Evolutionary conservation across 495 filamentous ascomycete genomes (phyloP), one percentile per base, ranked within the genome.

Genomic region (Aspergillus wentii): DNA sequence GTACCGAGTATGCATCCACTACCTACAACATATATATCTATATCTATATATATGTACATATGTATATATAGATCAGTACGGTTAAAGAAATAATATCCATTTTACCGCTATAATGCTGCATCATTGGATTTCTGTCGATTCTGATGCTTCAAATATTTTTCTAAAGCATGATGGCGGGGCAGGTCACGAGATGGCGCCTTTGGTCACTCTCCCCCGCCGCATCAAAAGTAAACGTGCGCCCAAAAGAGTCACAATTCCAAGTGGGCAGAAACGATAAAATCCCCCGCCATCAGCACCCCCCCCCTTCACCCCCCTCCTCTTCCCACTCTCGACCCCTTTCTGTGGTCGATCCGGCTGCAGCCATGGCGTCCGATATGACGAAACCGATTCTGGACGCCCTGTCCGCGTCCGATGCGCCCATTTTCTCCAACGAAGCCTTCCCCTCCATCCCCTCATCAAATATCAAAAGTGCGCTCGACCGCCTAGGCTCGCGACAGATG

Each of bases 391-490:
- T 94, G 56, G 72, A 79, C 35, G 75, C 78, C 35, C 68, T 94
- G 55, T 75, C 75, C 62, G 65, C 76, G 50, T 62, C 71, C 48
- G 54, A 81, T 34, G 71, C 76, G 33, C 76, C 84, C 19, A 69
- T 95, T 38, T 61, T 82, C 39, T 91, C 88, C 32, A 68, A 62
- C 56, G 78, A 88, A 54, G 79, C 78, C 56, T 94, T 96, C 70
- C 80, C 92, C 42, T 60, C 76, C 45, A 59, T 73, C 48, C 72
- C 83, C 49, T 84, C 86, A 54, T 64, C 69, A 28, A 78, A 79
- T 29, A 64, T 95, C 50, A 96, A 95, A 61, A 83, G 84, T 41
- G 87, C 89, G 38, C 73, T 95, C 30, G 90, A 95, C 65, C 75
- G 90, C 36, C 75, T 98, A 17, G 79, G 69, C 11, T 87, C 85